A percentile compares a stretch with the other conserved stretches of the same genome.
Conservation (phyloP, 768 basidiomycete species). For the Tulasnella calospora region DNA sequence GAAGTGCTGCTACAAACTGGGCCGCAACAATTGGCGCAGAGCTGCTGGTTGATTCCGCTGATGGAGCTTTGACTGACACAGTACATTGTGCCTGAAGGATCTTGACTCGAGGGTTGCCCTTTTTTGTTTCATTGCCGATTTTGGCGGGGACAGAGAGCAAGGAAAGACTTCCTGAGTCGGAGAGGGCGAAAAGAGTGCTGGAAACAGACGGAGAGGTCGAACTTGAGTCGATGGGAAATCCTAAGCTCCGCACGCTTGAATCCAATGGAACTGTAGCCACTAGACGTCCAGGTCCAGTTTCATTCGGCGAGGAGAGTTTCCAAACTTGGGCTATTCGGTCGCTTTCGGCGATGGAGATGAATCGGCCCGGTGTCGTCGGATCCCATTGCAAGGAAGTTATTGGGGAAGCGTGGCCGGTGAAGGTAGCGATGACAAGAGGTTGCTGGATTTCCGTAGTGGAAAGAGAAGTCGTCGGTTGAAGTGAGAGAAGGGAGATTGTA, state of each 20-base stretch:
- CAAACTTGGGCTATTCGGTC: slow-evolving; percentile 63
- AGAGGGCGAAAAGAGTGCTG: slow-evolving; percentile 50
- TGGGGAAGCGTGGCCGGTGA: slow-evolving; percentile 62
- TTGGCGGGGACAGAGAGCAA: slow-evolving; percentile 42
- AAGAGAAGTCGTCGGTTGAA: slow-evolving; percentile 16
- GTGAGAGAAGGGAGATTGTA: slow-evolving; percentile 51
- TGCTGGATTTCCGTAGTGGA: slow-evolving; percentile 37
- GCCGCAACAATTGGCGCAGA: slow-evolving; percentile 45
- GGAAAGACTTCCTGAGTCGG: slow-evolving; percentile 55
- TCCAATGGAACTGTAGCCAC: slow-evolving; percentile 59
- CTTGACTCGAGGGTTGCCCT: slow-evolving; percentile 43
- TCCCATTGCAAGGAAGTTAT: slow-evolving; percentile 53
- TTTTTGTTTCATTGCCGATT: slow-evolving; percentile 37
- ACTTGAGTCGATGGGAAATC: slow-evolving; percentile 28
- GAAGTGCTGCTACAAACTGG: slow-evolving; percentile 43
- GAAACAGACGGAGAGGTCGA: slow-evolving; percentile 30
- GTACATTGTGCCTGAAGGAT: slow-evolving; percentile 53
- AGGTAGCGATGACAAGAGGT: slow-evolving; percentile 47
- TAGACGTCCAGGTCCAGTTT: slow-evolving; percentile 46
- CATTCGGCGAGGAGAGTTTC: slow-evolving; percentile 42
- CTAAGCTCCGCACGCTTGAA: slow-evolving; percentile 48
- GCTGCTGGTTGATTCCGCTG: slow-evolving; percentile 31
- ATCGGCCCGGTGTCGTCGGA: slow-evolving; percentile 42
- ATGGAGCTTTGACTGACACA: slow-evolving; percentile 38
- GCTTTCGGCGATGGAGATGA: slow-evolving; percentile 56